phyloP scores from a whole-genome alignment of 805 yeast species.

The Candida namnaoensis region DNA sequence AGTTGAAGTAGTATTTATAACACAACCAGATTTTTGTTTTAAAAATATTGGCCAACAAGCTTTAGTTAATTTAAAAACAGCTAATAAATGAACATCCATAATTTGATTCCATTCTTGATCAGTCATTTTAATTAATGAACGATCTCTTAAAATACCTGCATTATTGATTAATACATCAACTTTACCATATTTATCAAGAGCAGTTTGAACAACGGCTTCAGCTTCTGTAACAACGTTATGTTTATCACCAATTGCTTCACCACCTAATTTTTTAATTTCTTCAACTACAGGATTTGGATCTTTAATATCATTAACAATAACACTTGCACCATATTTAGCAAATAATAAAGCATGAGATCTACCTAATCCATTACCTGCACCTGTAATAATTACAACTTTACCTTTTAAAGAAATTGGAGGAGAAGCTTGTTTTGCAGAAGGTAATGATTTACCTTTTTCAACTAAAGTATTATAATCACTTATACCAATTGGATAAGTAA shows the following conservation, averaged over 20 bases:
- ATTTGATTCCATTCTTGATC: conserved; percentile 80
- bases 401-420: conserved; percentile 56
- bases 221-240: conserved; percentile 78
- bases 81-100: conserved; percentile 71
- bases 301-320: conserved; percentile 84
- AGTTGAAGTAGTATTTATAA: conserved; percentile 87
- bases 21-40: conserved; percentile 71
- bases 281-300: conserved; percentile 68
- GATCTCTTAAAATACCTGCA: conserved; percentile 92
- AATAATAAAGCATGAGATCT: conserved; percentile 78
- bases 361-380: conserved; percentile 94
- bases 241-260: conserved; percentile 73
- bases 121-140: conserved; percentile 77
- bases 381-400: conserved; percentile 87
- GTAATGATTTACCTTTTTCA: conserved; percentile 39
- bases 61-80: conserved; percentile 73
- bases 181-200: conserved; percentile 67
- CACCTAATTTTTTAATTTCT: conserved; percentile 67
- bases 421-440: conserved; percentile 51
- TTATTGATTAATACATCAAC: conserved; percentile 84
- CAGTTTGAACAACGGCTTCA: conserved; percentile 66
- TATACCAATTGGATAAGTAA: conserved; percentile 62
- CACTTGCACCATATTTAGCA: conserved; percentile 90
- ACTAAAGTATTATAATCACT: conserved; percentile 62
- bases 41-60: conserved; percentile 89